Evolutionary conservation across 2,329 filamentous ascomycete species (phyloP), one percentile per base, ranked within the genome.

Genomic region (Acarospora socialis): DNA sequence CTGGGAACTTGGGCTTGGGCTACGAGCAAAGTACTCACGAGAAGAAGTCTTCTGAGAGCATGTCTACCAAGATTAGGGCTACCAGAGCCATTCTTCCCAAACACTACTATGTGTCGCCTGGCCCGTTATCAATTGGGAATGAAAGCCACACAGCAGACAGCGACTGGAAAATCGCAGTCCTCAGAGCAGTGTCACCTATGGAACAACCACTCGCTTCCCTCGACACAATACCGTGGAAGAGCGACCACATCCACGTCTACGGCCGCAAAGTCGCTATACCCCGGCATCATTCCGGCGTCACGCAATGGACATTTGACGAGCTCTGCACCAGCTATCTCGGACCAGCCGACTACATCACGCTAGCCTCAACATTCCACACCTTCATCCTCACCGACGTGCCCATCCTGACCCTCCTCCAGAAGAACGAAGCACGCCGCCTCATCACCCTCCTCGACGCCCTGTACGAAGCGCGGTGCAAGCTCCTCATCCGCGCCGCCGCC

Each of bases 361-460:
- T 90, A 50, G 79, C 81, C 1, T 84, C 79, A 2, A 78, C 70
- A 10, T 87, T 77, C 51, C 79, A 86, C 52, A 86, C 81, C 0
- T 67, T 87, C 38, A 71, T 87, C 47, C 60, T 87, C 28, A 76
- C 78, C 42, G 57, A 73, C 13, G 64, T 87, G 2, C 81, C 81
- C 0, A 50, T 78, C 10, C 58, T 90, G 8, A 74, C 70, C 0
- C 52, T 76, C 2, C 55, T 71, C 1, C 73, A 76, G 51, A 87
- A 84, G 54, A 87, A 86, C 50, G 81, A 87, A 56, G 81, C 81
- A 1, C 65, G 81, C 4, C 68, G 81, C 7, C 74, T 90, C 49
- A 87, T 87, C 48, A 86, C 78, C 0, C 63, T 90, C 1, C 66
- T 87, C 1, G 81, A 90, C 47, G 81, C 81, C 0, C 61, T 83